These are phyloP conservation scores for Nakaseomyces nivariensis DNA, from an alignment of 1,139 yeast genomes.

Conservation along the genomic window DNA sequence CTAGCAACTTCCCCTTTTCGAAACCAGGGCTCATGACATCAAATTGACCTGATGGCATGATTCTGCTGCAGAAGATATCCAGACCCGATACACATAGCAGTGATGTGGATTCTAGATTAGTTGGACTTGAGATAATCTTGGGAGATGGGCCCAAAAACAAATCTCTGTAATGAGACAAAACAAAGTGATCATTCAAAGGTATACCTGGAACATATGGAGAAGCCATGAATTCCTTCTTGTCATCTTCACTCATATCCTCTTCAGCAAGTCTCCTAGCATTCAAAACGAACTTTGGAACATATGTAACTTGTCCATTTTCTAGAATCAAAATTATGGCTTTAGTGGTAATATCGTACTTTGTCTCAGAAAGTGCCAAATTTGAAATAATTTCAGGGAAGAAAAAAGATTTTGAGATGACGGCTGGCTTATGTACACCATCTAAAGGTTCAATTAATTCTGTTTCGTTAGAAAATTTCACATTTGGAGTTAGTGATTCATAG, in stretches of 20 bases:
- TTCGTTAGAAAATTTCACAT: conserved; percentile 30
- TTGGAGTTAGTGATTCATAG: conserved; percentile 52
- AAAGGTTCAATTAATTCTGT: conserved; percentile 12
- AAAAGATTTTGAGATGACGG: conserved; percentile 45
- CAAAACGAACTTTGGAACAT: conserved; percentile 54
- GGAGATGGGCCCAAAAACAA: conserved; percentile 16
- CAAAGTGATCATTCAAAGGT: conserved; percentile 36
- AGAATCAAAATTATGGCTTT: conserved; percentile 57
- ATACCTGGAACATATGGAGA: conserved; percentile 60
- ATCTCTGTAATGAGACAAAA: conserved; percentile 35
- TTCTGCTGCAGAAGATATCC: conserved; percentile 67
- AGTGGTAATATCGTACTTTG: conserved; percentile 65
- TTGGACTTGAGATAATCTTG: conserved; percentile 44
- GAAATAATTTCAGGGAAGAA: conserved; percentile 48
- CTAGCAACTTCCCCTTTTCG: conserved; percentile 52
- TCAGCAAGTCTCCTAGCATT: conserved; percentile 54
- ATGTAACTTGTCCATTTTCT: conserved; percentile 52
- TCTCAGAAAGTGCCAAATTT: conserved; percentile 46
- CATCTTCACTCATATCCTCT: conserved; percentile 44
- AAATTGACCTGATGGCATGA: conserved; percentile 76
- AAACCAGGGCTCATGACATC: conserved; percentile 64
- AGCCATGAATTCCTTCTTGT: conserved; percentile 51
- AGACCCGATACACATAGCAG: conserved; percentile 57
- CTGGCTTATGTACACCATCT: conserved; percentile 33
- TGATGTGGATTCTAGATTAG: conserved; percentile 74